A percentile compares a stretch with the other conserved stretches of the same genome.
phyloP scores from a whole-genome alignment of 2,329 filamentous ascomycete species.

The Aureobasidium sp. region DNA sequence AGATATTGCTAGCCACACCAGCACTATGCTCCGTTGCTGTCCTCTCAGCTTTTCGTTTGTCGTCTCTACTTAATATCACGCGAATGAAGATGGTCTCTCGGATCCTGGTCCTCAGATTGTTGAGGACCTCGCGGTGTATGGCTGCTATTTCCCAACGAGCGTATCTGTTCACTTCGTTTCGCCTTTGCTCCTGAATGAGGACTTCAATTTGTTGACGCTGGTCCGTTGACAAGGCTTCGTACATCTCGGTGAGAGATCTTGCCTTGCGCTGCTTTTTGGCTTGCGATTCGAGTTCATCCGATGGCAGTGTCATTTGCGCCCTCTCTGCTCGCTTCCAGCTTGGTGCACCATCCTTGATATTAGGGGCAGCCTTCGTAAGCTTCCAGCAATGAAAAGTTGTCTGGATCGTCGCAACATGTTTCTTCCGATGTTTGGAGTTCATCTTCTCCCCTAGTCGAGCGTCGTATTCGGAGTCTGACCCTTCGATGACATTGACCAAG shows the following conservation, averaged over 20 bases:
- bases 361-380: neutral
- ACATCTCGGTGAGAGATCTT: neutral
- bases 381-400: slow-evolving; percentile 3
- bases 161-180: neutral
- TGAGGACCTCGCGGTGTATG: neutral
- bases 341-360: neutral
- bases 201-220: slow-evolving; percentile 6
- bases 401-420: neutral
- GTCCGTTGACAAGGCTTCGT: neutral
- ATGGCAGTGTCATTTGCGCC: neutral
- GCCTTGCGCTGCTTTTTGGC: neutral
- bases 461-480: neutral
- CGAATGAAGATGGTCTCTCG: slow-evolving; percentile 6
- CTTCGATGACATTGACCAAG: neutral
- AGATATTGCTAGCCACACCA: neutral
- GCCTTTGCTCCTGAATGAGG: neutral
- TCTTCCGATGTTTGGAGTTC: neutral
- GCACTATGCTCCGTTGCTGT: neutral
- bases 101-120: slow-evolving; percentile 2
- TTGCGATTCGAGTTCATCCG: slow-evolving; percentile 1
- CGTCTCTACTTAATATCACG: neutral
- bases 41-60: neutral
- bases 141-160: slow-evolving; percentile 6
- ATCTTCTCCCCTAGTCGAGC: neutral
- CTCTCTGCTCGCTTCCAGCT: slow-evolving; percentile 6